Percentiles rank a stretch among this genome's conserved stretches.
phyloP scores from a whole-genome alignment of 2,329 filamentous ascomycete species.

The Sphaerulina vaccinii region DNA sequence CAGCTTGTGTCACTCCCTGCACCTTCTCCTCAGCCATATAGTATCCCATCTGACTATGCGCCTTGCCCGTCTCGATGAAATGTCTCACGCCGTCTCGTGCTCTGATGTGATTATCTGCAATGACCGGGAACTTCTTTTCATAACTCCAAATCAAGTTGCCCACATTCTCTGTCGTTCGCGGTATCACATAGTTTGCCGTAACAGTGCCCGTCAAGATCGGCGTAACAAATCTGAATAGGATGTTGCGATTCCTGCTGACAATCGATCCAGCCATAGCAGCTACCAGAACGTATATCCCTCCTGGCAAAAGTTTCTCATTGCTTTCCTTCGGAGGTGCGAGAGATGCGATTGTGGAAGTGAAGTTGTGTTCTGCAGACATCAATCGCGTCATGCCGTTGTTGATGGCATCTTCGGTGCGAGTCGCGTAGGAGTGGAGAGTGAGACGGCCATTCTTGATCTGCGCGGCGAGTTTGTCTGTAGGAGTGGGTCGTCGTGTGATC shows the following conservation, averaged over 20 bases:
- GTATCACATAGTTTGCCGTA: constrained; percentile 80
- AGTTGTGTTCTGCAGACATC: constrained; percentile 81
- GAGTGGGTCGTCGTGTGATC: constrained; percentile 58
- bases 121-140: constrained; percentile 80
- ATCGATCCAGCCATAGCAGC: constrained; percentile 94
- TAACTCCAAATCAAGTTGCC: constrained; percentile 85
- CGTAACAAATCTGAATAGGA: constrained; percentile 73
- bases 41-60: constrained; percentile 69
- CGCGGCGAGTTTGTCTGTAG: constrained; percentile 82
- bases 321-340: constrained; percentile 82
- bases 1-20: constrained; percentile 66
- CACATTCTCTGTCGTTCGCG: constrained; percentile 86
- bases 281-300: constrained; percentile 87
- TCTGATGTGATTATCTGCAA: constrained; percentile 77
- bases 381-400: constrained; percentile 78
- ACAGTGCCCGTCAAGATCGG: constrained; percentile 78
- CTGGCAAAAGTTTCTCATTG: constrained; percentile 86
- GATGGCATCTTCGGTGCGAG: constrained; percentile 74
- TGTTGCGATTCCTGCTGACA: constrained; percentile 79
- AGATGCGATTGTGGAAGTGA: constrained; percentile 84
- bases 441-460: constrained; percentile 79
- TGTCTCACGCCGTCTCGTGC: constrained; percentile 67
- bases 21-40: constrained; percentile 80
- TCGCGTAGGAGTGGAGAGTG: constrained; percentile 73
- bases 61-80: constrained; percentile 70